phyloP scores from a whole-genome alignment of 108 stramenopile species.

The Pelagomonas calceolata region DNA sequence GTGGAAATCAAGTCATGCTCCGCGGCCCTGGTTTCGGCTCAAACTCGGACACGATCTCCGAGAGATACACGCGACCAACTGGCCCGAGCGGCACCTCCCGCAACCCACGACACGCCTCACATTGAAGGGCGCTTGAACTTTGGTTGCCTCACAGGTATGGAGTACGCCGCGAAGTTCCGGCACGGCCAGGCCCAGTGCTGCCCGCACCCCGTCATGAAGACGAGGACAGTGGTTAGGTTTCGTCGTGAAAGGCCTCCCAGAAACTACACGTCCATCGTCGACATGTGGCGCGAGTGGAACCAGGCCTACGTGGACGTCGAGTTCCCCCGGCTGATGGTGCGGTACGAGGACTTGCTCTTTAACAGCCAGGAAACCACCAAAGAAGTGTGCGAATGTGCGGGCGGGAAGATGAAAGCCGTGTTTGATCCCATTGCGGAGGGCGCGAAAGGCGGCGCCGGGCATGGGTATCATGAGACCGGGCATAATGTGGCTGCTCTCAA shows the following conservation, averaged over 20 bases:
- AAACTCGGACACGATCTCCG: too few species aligned
- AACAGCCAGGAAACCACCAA: slow-evolving; percentile 46
- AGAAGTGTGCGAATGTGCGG: slow-evolving; percentile 53
- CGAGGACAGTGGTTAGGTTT: background rate
- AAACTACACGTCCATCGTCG: slow-evolving; percentile 40
- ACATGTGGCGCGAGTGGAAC: slow-evolving; percentile 40
- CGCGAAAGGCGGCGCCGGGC: background rate
- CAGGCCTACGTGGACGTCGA: slow-evolving; percentile 56
- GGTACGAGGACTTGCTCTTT: slow-evolving; percentile 71
- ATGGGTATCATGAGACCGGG: background rate
- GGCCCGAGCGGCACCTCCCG: slow-evolving; percentile 54
- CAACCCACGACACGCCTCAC: slow-evolving; percentile 40
- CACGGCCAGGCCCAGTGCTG: slow-evolving; percentile 12
- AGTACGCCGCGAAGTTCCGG: slow-evolving; percentile 23
- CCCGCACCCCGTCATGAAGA: background rate
- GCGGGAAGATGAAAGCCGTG: slow-evolving; percentile 19
- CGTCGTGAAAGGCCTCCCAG: slow-evolving; percentile 9
- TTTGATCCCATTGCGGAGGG: background rate
- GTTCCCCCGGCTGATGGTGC: slow-evolving; percentile 63
- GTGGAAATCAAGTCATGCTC: slow-evolving; percentile 44
- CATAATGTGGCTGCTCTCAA: background rate
- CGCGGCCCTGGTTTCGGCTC: too few species aligned
- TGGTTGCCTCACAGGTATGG: too few species aligned
- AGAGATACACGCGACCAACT: slow-evolving; percentile 41
- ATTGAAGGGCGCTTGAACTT: slow-evolving; percentile 9